These are phyloP conservation scores for Dothistroma septosporum DNA, from an alignment of 2,329 filamentous ascomycete genomes.

Conservation along the genomic window DNA sequence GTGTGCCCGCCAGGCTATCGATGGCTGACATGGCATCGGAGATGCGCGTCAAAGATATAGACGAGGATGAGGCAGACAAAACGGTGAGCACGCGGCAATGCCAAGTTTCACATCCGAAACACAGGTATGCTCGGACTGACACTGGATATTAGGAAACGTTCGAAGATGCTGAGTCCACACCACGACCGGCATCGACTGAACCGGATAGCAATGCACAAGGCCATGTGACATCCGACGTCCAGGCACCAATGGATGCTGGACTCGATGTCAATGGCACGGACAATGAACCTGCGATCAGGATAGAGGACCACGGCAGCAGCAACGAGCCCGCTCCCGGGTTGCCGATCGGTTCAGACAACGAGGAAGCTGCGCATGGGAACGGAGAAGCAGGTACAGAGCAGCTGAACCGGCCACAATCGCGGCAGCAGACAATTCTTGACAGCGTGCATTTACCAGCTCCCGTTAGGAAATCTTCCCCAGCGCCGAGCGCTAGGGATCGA, in stretches of 20 bases:
- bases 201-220: slow-evolving; percentile 21
- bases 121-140: background rate
- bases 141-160: slow-evolving; percentile 62
- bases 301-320: background rate
- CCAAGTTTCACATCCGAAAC: slow-evolving; percentile 1
- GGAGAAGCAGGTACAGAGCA: background rate
- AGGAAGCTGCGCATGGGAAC: background rate
- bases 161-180: slow-evolving; percentile 61
- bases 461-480: background rate
- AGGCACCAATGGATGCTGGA: background rate
- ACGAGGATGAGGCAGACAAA: slow-evolving; percentile 18
- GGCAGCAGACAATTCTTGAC: slow-evolving; percentile 10
- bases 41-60: slow-evolving; percentile 26
- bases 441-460: slow-evolving; percentile 8
- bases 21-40: slow-evolving; percentile 26
- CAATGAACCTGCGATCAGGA: slow-evolving; percentile 3
- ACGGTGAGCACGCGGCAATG: background rate
- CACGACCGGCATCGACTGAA: slow-evolving; percentile 12
- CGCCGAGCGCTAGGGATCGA: slow-evolving; percentile 9
- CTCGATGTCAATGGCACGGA: slow-evolving; percentile 3
- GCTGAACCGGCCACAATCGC: slow-evolving; percentile 4
- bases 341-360: background rate
- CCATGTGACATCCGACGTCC: slow-evolving; percentile 12
- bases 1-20: slow-evolving; percentile 17
- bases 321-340: background rate